Conservation (phyloP, 257 asterid genomes). For the Fraxinus cuspidata region DNA sequence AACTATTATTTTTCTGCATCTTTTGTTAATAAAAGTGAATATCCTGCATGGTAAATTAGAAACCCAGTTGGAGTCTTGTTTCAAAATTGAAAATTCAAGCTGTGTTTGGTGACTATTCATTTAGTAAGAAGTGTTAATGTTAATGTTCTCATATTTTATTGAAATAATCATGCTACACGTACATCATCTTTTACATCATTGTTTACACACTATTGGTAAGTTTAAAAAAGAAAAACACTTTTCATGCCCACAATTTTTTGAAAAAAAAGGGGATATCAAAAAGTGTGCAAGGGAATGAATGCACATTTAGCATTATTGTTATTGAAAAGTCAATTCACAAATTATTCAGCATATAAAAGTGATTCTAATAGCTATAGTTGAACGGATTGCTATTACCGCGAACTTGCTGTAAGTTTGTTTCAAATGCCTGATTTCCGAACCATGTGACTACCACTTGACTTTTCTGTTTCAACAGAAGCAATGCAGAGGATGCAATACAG, state of each 20-base stretch:
- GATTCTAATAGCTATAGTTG: neutral
- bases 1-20: neutral
- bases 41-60: neutral
- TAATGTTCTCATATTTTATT: neutral
- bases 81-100: neutral
- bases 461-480: constrained; percentile 40
- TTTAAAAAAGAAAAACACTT: no score
- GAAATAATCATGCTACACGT: neutral
- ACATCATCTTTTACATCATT: no score
- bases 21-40: neutral
- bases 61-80: neutral
- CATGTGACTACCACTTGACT: neutral
- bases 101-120: neutral
- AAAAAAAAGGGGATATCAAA: no score
- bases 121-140: neutral
- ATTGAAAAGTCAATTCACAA: neutral
- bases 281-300: no score
- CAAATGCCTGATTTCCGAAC: neutral
- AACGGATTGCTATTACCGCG: neutral
- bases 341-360: neutral
- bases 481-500: constrained; percentile 60
- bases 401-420: neutral
- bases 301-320: no score
- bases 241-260: no score
- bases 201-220: no score